These are phyloP conservation scores for Lentinula detonsa DNA, from an alignment of 768 basidiomycete genomes.

Conservation along the genomic window DNA sequence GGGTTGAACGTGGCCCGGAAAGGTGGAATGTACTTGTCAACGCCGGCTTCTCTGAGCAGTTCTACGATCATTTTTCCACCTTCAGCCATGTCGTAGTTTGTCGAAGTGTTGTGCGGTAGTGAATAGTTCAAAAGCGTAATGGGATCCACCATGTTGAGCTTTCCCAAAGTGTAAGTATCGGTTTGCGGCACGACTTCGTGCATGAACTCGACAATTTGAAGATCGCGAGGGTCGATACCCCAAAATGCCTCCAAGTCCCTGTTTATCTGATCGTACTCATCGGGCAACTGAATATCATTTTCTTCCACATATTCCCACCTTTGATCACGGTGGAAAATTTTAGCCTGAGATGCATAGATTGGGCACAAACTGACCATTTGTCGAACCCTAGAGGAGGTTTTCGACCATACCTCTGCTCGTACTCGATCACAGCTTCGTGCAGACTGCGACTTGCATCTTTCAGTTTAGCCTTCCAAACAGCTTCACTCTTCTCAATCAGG, in stretches of 20 bases:
- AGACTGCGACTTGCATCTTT: slow-evolving; percentile 70
- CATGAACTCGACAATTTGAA: slow-evolving; percentile 29
- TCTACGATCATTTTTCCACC: slow-evolving; percentile 29
- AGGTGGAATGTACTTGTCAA: slow-evolving; percentile 34
- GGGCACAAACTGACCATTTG: slow-evolving; percentile 58
- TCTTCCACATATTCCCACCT: slow-evolving; percentile 57
- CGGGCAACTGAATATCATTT: slow-evolving; percentile 70
- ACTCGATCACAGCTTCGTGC: slow-evolving; percentile 69
- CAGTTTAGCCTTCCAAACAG: slow-evolving; percentile 54
- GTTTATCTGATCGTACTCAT: slow-evolving; percentile 77
- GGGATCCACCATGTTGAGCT: slow-evolving; percentile 10
- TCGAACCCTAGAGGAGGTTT: slow-evolving; percentile 86
- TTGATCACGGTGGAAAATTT: background rate
- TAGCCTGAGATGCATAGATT: background rate
- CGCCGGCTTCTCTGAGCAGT: slow-evolving; percentile 25
- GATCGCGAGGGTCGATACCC: slow-evolving; percentile 46
- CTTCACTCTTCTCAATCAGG: slow-evolving; percentile 68
- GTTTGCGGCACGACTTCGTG: slow-evolving; percentile 22
- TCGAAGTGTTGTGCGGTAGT: background rate
- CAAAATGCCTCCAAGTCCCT: slow-evolving; percentile 83
- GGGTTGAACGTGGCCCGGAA: slow-evolving; percentile 49
- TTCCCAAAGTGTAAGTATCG: slow-evolving; percentile 32
- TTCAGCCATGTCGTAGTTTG: slow-evolving; percentile 18
- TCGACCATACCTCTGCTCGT: slow-evolving; percentile 66
- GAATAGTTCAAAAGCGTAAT: background rate